Base-by-base conservation (phyloP, 2,329 filamentous ascomycete species). In the Botrytis tulipae region DNA sequence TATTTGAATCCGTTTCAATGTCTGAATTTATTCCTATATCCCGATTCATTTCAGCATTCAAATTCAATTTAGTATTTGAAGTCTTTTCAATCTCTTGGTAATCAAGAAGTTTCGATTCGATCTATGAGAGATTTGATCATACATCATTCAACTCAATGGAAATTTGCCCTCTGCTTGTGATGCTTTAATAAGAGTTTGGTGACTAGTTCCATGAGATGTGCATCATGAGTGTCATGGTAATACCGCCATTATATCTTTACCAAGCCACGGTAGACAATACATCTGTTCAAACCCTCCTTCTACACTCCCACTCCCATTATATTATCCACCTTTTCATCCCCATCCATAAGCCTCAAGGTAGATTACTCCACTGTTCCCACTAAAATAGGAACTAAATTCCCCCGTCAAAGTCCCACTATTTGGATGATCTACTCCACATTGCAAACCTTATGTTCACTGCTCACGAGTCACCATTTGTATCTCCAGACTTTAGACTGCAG, bases 381-480 rank as follows among this genome's bases (percentile, higher is more conserved):
- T 18, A 18, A 29, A 54, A 29, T 18, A 29, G 51, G 16, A 29
- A 32, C 14, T 18, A 57, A 29, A 57, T 57, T 29, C 14, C 16
- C 51, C 51, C 14, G 51, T 18, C n/a, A 4, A 29, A 1, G 51
- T 57, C 51, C n/a, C 14, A 29, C 14, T 57, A 8, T 29, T 7
- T 18, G 51, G 51, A 57, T 4, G n/a, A 29, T 29, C 51, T 42
- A 57, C 51, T 57, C 51, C 48, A n/a, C 25, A 54, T n/a, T 18
- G 3, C 0, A 32, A 57, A 57, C 51, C 14, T 57, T 57, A 18
- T 29, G 18, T 32, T 57, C 16, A 29, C 51, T 29, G n/a, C 0
- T 57, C n/a, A 9, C 6, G 0, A 9, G 0, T 40, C 2, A 42
- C 12, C 12, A 42, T 42, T 29, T 0, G 12, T 6, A 29, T 54